These are phyloP conservation scores for Hypomyces rosellus DNA, from an alignment of 2,329 filamentous ascomycete genomes.

Conservation along the genomic window DNA sequence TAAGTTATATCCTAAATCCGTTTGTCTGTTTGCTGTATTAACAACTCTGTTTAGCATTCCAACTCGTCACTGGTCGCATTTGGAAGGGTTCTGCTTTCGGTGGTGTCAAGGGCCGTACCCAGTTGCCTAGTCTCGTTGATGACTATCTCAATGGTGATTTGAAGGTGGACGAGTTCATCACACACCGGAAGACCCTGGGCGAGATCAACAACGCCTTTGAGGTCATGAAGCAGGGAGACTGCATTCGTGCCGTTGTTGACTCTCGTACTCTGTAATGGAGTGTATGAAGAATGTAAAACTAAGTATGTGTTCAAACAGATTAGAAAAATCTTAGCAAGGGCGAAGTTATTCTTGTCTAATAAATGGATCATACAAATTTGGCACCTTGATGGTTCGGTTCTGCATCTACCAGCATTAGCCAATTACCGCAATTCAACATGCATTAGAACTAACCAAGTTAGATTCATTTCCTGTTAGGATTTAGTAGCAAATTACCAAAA, in stretches of 20 bases:
- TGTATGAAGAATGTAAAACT: background rate
- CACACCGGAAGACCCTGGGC: constrained; percentile 75
- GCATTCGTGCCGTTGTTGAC: constrained; percentile 87
- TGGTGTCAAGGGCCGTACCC: constrained; percentile 93
- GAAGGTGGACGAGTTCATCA: constrained; percentile 99
- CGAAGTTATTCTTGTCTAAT: background rate
- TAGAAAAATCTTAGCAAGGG: background rate
- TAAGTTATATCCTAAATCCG: constrained; percentile 44
- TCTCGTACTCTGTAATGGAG: constrained; percentile 39
- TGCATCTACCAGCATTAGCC: too few species aligned
- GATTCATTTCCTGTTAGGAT: too few species aligned
- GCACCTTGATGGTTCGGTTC: background rate
- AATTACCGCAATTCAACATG: too few species aligned
- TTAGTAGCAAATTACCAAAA: too few species aligned
- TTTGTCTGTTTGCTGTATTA: constrained; percentile 12
- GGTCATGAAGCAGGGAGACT: constrained; percentile 93
- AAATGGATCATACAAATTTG: background rate
- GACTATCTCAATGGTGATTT: constrained; percentile 87
- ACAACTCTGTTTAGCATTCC: constrained; percentile 64
- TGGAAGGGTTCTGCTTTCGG: constrained; percentile 99
- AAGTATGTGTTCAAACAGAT: too few species aligned
- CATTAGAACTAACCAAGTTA: too few species aligned
- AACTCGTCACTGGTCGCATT: constrained; percentile 93
- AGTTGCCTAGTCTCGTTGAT: constrained; percentile 77
- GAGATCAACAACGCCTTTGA: constrained; percentile 88